A percentile compares a stretch with the other conserved stretches of the same genome.
Evolutionary conservation across 306 rosid species (phyloP).

Genomic region (Trifolium fragiferum): DNA sequence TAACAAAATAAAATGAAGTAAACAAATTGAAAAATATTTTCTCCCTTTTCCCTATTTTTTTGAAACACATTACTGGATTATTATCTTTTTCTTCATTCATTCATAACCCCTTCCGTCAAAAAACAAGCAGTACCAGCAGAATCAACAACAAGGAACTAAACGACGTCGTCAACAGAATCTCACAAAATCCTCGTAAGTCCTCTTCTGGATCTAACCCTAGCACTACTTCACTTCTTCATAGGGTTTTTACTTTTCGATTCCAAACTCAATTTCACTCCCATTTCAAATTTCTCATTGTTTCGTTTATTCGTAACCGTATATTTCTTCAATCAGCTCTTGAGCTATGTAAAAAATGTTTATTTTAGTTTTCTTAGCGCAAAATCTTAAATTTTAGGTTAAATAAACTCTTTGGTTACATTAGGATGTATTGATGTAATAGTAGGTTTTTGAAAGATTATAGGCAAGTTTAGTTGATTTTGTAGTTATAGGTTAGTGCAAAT

Average conservation of each 20-base stretch:
- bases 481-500: background rate
- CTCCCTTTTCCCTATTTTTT: too few species aligned
- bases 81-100: background rate
- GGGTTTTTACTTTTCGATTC: background rate
- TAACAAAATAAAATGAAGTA: too few species aligned
- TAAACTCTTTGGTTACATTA: too few species aligned
- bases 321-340: background rate
- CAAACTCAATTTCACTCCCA: background rate
- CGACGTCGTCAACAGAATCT: background rate
- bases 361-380: background rate
- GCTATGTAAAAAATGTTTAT: background rate
- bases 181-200: background rate
- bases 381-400: background rate
- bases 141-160: background rate
- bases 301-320: background rate
- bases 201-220: constrained; percentile 18
- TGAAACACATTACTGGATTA: background rate
- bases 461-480: background rate
- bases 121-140: background rate
- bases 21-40: background rate
- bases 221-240: background rate
- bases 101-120: background rate
- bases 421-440: background rate
- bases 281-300: background rate
- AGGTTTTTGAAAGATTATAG: background rate